Evolutionary conservation across 139 green algal genomes (phyloP).

Genomic region (Desmodesmus armatus): DNA sequence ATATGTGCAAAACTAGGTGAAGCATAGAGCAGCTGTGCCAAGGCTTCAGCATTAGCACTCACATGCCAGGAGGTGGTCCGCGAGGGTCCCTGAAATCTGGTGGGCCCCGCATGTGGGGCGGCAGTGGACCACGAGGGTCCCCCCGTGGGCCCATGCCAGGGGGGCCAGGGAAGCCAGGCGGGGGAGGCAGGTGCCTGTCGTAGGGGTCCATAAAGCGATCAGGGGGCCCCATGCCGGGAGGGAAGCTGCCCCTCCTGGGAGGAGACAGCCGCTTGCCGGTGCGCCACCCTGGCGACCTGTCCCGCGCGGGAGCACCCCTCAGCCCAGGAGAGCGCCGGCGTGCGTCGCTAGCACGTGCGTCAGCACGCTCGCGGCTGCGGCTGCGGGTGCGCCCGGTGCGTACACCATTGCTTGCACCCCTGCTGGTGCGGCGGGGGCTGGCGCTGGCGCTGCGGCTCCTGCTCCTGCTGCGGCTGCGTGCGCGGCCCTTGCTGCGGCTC

Average conservation of each 20-base stretch:
- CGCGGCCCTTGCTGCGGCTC: conserved; percentile 4
- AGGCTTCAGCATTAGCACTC: background rate
- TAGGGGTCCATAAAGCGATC: conserved; percentile 3
- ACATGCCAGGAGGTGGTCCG: background rate
- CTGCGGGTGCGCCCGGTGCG: conserved; percentile 20
- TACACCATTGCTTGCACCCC: background rate
- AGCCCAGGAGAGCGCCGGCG: background rate
- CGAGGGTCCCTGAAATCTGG: background rate
- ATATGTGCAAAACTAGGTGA: background rate
- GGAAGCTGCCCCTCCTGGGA: background rate
- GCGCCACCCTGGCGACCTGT: conserved; percentile 1
- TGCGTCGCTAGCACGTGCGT: background rate
- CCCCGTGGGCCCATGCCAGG: background rate
- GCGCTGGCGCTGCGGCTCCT: background rate
- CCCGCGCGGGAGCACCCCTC: background rate
- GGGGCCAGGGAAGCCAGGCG: conserved; percentile 19
- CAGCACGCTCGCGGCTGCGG: background rate
- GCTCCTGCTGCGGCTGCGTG: conserved; percentile 24
- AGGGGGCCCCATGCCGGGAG: background rate
- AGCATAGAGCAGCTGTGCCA: background rate
- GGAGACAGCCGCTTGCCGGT: background rate
- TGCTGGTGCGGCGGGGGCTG: background rate
- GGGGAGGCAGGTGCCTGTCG: background rate
- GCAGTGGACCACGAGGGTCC: no score
- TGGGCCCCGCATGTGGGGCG: background rate